Base-by-base conservation (phyloP, 441 rosid genomes). In the Metrosideros polymorpha region DNA sequence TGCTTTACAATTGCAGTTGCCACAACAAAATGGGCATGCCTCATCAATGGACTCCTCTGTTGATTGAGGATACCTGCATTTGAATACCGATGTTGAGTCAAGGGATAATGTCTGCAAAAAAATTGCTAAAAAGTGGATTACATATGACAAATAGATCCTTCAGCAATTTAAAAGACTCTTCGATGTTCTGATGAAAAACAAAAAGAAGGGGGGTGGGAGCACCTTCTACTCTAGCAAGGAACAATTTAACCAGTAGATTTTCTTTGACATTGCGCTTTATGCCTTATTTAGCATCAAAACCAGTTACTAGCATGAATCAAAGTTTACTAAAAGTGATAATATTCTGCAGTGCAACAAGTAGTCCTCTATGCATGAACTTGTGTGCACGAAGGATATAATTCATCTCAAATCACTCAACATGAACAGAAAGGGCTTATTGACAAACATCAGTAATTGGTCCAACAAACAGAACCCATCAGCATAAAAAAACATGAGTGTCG, bases 1-100 rank as follows among this genome's bases (percentile, higher is more conserved):
- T 32, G 87, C 85, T 87, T 91, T 89, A 88, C 93, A 91, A 88
- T 91, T 91, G 87, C 93, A 91, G 86, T 87, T 88, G 85, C 91
- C 89, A 63, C 83, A 79, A 87, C 93, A 91, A 88, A 91, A 91
- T 49, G 93, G 92, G 84, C 93, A 91, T 9, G 86, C 88, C 54
- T 71, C 63, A 63, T 56, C 88, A 61, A 90, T 27, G 19, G 86
- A 88, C 85, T 91, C 90, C 86, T 89, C 89, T 87, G 87, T 88
- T 89, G 83, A 89, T 77, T 82, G 90, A 10, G 93, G 90, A 84
- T 91, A 91, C 93, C 93, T 91, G 71, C 86, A 85, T 59, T 42
- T 32, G 61, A 82, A 82, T 66, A 55, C 63, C 57, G 25, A 56
- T 39, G 39, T 83, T 27, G 54, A 47, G 35, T 82, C 84, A 49